Evolutionary conservation across 2,329 filamentous ascomycete genomes (phyloP).

Genomic region (Alternaria hordeiaustralica): DNA sequence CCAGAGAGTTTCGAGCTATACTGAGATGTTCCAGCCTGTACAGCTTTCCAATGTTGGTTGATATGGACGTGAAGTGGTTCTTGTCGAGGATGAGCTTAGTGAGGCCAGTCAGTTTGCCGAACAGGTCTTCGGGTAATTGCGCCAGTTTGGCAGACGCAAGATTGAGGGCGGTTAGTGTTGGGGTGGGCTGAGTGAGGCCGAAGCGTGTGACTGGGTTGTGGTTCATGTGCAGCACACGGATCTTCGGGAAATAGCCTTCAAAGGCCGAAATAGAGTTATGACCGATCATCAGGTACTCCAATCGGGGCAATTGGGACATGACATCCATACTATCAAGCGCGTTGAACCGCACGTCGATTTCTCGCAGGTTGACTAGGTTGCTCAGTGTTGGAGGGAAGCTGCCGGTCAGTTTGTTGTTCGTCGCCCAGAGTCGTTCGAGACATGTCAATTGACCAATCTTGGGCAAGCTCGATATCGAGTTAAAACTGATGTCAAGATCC

Average conservation of each 20-base stretch:
- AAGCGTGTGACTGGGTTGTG: slow-evolving; percentile 96
- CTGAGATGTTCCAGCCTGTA: slow-evolving; percentile 88
- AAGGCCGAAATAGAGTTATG: slow-evolving; percentile 94
- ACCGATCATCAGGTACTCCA: slow-evolving; percentile 88
- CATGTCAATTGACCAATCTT: slow-evolving; percentile 79
- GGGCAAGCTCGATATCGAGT: slow-evolving; percentile 80
- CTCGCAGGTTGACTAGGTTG: slow-evolving; percentile 78
- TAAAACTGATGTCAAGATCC: slow-evolving; percentile 96
- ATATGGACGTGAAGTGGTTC: slow-evolving; percentile 93
- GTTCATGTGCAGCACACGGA: slow-evolving; percentile 86
- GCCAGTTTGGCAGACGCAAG: slow-evolving; percentile 90
- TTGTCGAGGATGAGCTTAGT: slow-evolving; percentile 89
- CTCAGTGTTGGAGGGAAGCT: slow-evolving; percentile 75
- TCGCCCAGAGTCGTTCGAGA: slow-evolving; percentile 89
- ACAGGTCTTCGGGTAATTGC: slow-evolving; percentile 84
- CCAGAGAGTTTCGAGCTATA: slow-evolving; percentile 89
- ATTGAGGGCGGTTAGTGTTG: slow-evolving; percentile 84
- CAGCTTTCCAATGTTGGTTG: slow-evolving; percentile 82
- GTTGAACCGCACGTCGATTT: slow-evolving; percentile 96
- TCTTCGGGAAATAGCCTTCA: slow-evolving; percentile 82
- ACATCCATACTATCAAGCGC: slow-evolving; percentile 86
- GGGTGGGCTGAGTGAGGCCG: slow-evolving; percentile 76
- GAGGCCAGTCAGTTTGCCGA: slow-evolving; percentile 84
- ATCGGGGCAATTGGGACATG: slow-evolving; percentile 79
- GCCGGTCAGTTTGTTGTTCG: slow-evolving; percentile 86